These are phyloP conservation scores for Pichia cabralensis DNA, from an alignment of 805 yeast genomes.

Conservation along the genomic window DNA sequence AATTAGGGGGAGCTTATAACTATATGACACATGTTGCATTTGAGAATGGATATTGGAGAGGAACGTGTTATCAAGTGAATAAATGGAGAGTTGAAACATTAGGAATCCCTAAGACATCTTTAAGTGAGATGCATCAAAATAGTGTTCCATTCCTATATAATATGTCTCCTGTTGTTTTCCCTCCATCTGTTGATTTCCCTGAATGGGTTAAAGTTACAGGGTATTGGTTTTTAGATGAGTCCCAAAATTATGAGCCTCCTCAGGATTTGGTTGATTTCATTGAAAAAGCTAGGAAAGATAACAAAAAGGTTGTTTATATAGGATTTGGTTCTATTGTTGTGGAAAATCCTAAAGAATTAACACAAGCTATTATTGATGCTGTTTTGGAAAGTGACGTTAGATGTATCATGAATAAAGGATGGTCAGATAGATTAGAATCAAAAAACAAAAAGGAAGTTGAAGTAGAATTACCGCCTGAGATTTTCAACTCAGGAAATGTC, in stretches of 20 bases:
- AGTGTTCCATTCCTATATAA: slow-evolving; percentile 84
- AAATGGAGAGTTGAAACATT: slow-evolving; percentile 72
- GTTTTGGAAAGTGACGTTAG: slow-evolving; percentile 72
- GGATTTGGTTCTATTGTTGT: slow-evolving; percentile 97
- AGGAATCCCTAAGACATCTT: slow-evolving; percentile 55
- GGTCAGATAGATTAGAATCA: slow-evolving; percentile 66
- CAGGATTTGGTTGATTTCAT: slow-evolving; percentile 49
- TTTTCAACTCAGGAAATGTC: slow-evolving; percentile 59
- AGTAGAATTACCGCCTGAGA: slow-evolving; percentile 50
- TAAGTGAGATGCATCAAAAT: slow-evolving; percentile 62
- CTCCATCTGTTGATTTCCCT: slow-evolving; percentile 87
- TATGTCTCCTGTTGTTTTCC: slow-evolving; percentile 79
- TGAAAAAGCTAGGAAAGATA: slow-evolving; percentile 43
- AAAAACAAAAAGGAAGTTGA: slow-evolving; percentile 27
- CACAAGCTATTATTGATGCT: slow-evolving; percentile 69
- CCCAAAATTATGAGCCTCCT: slow-evolving; percentile 46
- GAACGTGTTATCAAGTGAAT: slow-evolving; percentile 78
- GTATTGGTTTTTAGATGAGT: slow-evolving; percentile 77
- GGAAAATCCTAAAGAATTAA: slow-evolving; percentile 65
- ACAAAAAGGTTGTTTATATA: slow-evolving; percentile 73
- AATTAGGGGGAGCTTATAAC: slow-evolving; percentile 86
- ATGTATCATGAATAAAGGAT: slow-evolving; percentile 85
- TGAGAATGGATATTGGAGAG: slow-evolving; percentile 90
- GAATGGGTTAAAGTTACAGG: slow-evolving; percentile 97
- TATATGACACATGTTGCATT: slow-evolving; percentile 87